Conservation (phyloP, 1,284 basidiomycete genomes). For the Cutaneotrichosporon sp. region DNA sequence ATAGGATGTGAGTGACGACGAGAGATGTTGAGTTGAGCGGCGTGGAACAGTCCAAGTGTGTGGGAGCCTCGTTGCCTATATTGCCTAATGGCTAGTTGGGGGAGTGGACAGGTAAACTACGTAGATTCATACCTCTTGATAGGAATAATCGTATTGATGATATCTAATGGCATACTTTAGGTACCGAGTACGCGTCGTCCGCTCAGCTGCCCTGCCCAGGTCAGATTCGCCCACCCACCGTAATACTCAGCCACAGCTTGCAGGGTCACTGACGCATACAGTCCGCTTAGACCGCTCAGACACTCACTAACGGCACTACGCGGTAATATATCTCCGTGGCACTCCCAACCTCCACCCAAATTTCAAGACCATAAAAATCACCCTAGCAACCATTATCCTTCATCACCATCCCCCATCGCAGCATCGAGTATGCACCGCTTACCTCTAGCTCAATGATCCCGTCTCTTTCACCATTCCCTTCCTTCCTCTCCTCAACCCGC, state of each 20-base stretch:
- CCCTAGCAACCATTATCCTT: not conserved
- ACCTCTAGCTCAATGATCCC: conserved; percentile 6
- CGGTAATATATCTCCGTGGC: not conserved
- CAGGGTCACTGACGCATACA: not conserved
- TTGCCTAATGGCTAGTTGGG: too few species aligned
- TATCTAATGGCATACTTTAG: too few species aligned
- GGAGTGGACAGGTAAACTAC: too few species aligned
- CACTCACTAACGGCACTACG: not conserved
- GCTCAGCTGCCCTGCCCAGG: too few species aligned
- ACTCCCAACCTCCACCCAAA: not conserved
- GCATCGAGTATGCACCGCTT: conserved; percentile 21
- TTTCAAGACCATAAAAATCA: not conserved
- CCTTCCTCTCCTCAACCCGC: conserved; percentile 35
- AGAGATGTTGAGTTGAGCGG: not conserved
- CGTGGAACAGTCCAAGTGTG: too few species aligned
- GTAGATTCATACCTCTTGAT: too few species aligned
- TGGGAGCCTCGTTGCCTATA: too few species aligned
- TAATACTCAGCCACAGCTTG: too few species aligned
- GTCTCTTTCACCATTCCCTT: conserved; percentile 17
- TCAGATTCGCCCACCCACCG: too few species aligned
- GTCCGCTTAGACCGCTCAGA: not conserved
- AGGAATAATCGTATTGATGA: too few species aligned
- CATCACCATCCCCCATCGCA: conserved; percentile 14
- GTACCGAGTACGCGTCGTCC: too few species aligned
- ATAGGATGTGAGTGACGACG: not conserved